Evolutionary conservation across 2,329 filamentous ascomycete species (phyloP).

Genomic region (Aspergillus sp.): DNA sequence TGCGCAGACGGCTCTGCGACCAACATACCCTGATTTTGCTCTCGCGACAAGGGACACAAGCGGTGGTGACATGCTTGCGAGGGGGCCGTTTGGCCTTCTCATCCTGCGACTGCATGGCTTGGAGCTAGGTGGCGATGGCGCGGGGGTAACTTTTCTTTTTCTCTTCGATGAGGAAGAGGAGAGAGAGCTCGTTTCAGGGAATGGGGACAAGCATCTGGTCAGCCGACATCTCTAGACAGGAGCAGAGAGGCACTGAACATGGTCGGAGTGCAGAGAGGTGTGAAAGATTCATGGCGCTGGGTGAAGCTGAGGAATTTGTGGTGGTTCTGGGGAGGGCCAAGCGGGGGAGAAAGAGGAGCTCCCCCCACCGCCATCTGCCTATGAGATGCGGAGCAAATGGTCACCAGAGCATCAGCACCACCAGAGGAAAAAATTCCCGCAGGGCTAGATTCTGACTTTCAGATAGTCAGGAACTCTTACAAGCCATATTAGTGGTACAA

Average conservation of each 20-base stretch:
- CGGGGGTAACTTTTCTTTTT: neutral
- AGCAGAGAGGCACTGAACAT: constrained; percentile 4
- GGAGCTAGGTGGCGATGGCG: constrained; percentile 1
- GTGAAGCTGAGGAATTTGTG: neutral
- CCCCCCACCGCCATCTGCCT: neutral
- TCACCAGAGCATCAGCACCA: neutral
- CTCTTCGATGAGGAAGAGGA: neutral
- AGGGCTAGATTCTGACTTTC: neutral
- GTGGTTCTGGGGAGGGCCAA: neutral
- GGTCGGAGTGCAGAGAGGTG: neutral
- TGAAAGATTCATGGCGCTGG: neutral
- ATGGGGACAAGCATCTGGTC: constrained; percentile 1
- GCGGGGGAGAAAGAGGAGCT: neutral
- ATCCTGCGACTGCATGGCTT: constrained; percentile 23
- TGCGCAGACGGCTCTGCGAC: neutral
- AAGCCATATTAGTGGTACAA: neutral
- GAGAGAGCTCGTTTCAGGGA: neutral
- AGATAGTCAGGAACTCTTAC: neutral
- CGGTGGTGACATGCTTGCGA: constrained; percentile 46
- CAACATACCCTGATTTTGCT: constrained; percentile 44
- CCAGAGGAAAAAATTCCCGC: neutral
- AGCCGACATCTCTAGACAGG: constrained; percentile 9
- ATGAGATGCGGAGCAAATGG: neutral
- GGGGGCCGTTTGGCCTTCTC: constrained; percentile 31
- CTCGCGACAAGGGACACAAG: constrained; percentile 46